Evolutionary conservation across 2,329 filamentous ascomycete genomes (phyloP).

Genomic region (Xylaria sp.): DNA sequence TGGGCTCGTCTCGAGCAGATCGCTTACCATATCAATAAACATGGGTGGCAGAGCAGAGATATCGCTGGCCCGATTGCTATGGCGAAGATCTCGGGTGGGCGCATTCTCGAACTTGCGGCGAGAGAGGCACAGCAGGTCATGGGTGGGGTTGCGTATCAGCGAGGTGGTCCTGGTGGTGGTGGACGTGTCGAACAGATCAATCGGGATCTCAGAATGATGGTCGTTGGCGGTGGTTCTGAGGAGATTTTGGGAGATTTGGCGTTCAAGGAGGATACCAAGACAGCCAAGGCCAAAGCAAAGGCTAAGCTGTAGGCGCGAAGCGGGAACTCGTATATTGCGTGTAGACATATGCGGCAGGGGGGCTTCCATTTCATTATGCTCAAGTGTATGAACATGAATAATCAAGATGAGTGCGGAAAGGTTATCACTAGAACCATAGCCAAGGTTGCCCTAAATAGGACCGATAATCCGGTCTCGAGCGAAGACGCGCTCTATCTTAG

Average conservation of each 20-base stretch:
- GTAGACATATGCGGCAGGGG: neutral
- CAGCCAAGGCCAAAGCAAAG: slow-evolving; percentile 29
- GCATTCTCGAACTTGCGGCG: slow-evolving; percentile 58
- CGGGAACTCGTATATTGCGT: neutral
- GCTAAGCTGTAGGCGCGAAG: slow-evolving; percentile 26
- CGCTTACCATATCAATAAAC: slow-evolving; percentile 59
- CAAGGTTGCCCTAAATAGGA: neutral
- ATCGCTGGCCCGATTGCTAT: slow-evolving; percentile 43
- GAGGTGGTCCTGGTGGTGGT: slow-evolving; percentile 55
- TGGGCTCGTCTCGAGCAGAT: slow-evolving; percentile 69
- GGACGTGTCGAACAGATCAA: slow-evolving; percentile 60
- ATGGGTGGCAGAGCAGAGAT: slow-evolving; percentile 46
- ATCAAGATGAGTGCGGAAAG: neutral
- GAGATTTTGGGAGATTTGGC: slow-evolving; percentile 60
- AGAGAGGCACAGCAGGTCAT: slow-evolving; percentile 61
- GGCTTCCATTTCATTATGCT: neutral
- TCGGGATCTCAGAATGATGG: slow-evolving; percentile 61
- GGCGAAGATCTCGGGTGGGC: slow-evolving; percentile 57
- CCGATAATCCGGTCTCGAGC: neutral
- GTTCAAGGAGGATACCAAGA: slow-evolving; percentile 54
- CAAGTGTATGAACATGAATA: neutral
- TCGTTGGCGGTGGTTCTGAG: slow-evolving; percentile 61
- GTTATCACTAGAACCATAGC: neutral
- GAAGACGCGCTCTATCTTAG: neutral
- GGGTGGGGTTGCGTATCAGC: slow-evolving; percentile 59